These are phyloP conservation scores for Hyaloperonospora arabidopsidis DNA, from an alignment of 352 stramenopile species.

Conservation along the genomic window DNA sequence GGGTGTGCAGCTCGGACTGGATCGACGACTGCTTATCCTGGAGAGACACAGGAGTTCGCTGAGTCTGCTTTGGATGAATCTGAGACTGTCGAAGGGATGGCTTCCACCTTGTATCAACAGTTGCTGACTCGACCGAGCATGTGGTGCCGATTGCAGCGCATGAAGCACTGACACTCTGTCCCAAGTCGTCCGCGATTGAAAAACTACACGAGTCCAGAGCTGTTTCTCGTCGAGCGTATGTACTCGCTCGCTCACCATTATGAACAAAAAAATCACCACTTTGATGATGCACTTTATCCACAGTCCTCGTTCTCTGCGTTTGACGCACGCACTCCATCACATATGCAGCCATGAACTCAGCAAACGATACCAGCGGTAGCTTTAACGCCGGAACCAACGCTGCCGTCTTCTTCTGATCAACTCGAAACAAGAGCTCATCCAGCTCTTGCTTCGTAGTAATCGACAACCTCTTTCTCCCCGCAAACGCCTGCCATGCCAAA, in stretches of 20 bases:
- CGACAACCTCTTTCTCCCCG: conserved; percentile 24
- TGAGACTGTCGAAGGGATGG: conserved; percentile 13
- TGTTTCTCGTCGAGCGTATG: conserved; percentile 2
- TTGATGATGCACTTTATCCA: background rate
- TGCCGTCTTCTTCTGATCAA: conserved; percentile 45
- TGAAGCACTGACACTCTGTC: conserved; percentile 1
- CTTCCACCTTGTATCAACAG: conserved; percentile 1
- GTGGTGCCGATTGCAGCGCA: conserved; percentile 14
- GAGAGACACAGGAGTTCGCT: conserved; percentile 15
- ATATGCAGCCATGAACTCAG: conserved; percentile 53
- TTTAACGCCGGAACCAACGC: conserved; percentile 25
- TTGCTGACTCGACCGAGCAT: background rate
- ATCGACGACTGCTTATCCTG: conserved; percentile 55
- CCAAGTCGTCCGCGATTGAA: background rate
- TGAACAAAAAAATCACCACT: background rate
- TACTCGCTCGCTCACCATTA: conserved; percentile 5
- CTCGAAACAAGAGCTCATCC: conserved; percentile 27
- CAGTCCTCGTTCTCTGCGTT: conserved; percentile 5
- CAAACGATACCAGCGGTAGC: conserved; percentile 42
- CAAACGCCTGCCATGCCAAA: conserved; percentile 43
- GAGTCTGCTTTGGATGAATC: conserved; percentile 8
- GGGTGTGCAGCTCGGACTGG: conserved; percentile 45
- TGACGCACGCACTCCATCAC: conserved; percentile 36
- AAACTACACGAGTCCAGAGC: background rate
- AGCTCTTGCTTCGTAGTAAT: conserved; percentile 28